Evolutionary conservation across 2,329 filamentous ascomycete genomes (phyloP).

Genomic region (Fusarium mexicanum): DNA sequence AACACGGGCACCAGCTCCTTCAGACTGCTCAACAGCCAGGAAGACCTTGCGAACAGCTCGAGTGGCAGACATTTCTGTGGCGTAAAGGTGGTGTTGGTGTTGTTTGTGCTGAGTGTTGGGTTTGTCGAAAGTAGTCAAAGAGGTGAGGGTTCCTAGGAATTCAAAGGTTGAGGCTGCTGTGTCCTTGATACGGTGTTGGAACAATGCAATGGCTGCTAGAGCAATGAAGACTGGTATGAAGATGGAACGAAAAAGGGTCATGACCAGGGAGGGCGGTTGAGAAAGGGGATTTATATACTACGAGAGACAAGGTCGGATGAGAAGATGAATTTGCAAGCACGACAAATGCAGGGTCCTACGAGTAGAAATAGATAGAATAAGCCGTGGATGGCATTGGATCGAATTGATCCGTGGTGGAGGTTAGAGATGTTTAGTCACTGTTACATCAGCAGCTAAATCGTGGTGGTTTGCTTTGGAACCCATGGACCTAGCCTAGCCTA

Average conservation of each 20-base stretch:
- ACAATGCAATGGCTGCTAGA: conserved; percentile 43
- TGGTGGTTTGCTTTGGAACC: conserved; percentile 5
- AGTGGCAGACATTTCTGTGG: conserved; percentile 70
- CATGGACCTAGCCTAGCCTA: background rate
- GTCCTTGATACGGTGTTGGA: conserved; percentile 38
- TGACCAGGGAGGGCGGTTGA: conserved; percentile 35
- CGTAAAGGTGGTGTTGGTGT: conserved; percentile 45
- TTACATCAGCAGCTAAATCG: conserved; percentile 40
- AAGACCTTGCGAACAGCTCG: conserved; percentile 86
- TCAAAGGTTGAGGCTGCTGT: conserved; percentile 32
- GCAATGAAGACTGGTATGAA: conserved; percentile 45
- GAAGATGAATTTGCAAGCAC: conserved; percentile 21
- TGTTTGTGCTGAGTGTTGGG: conserved; percentile 11
- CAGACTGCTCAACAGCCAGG: conserved; percentile 83
- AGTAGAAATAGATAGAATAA: conserved; percentile 36
- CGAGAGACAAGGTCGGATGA: conserved; percentile 14
- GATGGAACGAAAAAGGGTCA: conserved; percentile 46
- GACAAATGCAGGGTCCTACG: conserved; percentile 23
- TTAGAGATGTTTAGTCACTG: conserved; percentile 38
- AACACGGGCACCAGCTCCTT: conserved; percentile 88
- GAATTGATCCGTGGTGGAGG: conserved; percentile 21
- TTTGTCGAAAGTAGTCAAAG: background rate
- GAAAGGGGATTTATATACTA: conserved; percentile 34
- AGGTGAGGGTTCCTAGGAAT: conserved; percentile 17
- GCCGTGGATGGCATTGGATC: conserved; percentile 3